Evolutionary conservation across 495 filamentous ascomycete species (phyloP).

Genomic region (Margaritispora aquatica): DNA sequence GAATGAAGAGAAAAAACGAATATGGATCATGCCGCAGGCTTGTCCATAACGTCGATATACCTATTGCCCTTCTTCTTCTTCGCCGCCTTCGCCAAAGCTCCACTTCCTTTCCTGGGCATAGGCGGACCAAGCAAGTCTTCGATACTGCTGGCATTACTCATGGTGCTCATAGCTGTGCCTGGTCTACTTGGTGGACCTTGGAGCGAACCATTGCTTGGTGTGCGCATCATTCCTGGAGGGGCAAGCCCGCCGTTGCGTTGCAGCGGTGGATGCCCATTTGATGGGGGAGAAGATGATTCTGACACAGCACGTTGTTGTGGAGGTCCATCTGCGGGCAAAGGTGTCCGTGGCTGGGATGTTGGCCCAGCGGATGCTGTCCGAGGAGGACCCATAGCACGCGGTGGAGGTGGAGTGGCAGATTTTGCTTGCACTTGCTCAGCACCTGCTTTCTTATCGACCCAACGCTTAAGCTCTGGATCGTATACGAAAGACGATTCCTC

Average conservation of each 20-base stretch:
- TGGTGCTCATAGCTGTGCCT: slow-evolving; percentile 61
- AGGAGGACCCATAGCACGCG: slow-evolving; percentile 23
- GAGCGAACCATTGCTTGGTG: slow-evolving; percentile 11
- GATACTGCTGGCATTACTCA: slow-evolving; percentile 77
- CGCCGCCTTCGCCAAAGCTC: slow-evolving; percentile 47
- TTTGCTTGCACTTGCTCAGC: slow-evolving; percentile 42
- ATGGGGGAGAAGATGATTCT: not conserved
- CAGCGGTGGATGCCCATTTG: slow-evolving; percentile 20
- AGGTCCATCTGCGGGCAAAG: not conserved
- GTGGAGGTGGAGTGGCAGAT: slow-evolving; percentile 44
- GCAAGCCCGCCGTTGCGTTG: not conserved
- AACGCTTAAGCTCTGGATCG: slow-evolving; percentile 89
- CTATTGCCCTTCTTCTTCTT: slow-evolving; percentile 64
- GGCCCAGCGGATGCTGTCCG: slow-evolving; percentile 16
- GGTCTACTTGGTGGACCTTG: slow-evolving; percentile 40
- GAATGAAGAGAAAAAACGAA: not conserved
- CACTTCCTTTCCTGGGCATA: slow-evolving; percentile 49
- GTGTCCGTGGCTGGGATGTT: slow-evolving; percentile 6
- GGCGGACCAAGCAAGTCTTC: slow-evolving; percentile 77
- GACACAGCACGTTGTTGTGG: slow-evolving; percentile 3
- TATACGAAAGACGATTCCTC: slow-evolving; percentile 92
- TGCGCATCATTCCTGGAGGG: not conserved
- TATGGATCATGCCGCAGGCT: slow-evolving; percentile 3
- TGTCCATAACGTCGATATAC: slow-evolving; percentile 86
- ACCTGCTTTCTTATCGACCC: slow-evolving; percentile 93